These are phyloP conservation scores for Prunus kanzakura DNA, from an alignment of 306 rosid genomes.

Conservation along the genomic window DNA sequence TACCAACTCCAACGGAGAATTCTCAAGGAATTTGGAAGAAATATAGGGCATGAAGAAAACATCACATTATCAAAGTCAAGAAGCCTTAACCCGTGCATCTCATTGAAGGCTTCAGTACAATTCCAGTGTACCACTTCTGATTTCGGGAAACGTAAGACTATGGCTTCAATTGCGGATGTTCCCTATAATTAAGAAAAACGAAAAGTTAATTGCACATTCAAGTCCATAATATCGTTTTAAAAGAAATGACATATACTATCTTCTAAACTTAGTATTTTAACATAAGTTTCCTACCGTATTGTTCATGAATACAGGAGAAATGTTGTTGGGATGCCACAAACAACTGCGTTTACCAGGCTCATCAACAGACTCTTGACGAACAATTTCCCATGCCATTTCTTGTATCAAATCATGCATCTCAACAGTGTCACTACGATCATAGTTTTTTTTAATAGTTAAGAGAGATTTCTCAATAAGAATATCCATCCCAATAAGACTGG, in stretches of 20 bases:
- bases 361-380: background rate
- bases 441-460: background rate
- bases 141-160: background rate
- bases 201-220: no score
- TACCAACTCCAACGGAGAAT: slow-evolving; percentile 3
- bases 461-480: slow-evolving; percentile 35
- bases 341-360: slow-evolving; percentile 12
- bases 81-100: background rate
- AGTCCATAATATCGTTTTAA: no score
- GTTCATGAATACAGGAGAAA: no score
- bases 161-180: no score
- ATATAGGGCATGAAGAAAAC: background rate
- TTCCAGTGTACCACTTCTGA: no score
- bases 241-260: no score
- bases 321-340: slow-evolving; percentile 3
- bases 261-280: no score
- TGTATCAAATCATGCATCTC: slow-evolving; percentile 37
- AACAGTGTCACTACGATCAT: background rate
- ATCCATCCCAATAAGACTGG: slow-evolving; percentile 22
- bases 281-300: no score
- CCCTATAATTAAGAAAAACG: no score
- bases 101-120: background rate
- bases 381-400: slow-evolving; percentile 29
- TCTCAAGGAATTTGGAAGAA: slow-evolving; percentile 15
- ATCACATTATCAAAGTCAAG: background rate